phyloP scores from a whole-genome alignment of 169 alveolate species.

The Plasmodium vivax region DNA sequence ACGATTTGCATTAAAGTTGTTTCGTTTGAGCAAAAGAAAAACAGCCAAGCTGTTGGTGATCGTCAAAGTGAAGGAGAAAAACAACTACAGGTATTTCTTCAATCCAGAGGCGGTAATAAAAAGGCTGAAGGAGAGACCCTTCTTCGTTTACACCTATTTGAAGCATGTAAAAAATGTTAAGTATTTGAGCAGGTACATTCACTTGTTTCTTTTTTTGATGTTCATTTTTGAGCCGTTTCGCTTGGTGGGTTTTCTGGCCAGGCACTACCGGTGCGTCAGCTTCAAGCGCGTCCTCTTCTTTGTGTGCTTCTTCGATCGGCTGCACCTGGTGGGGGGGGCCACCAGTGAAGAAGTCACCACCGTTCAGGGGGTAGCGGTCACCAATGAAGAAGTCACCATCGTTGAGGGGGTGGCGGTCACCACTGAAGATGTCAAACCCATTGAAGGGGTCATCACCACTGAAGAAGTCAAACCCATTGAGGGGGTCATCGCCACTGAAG shows the following conservation, averaged over 20 bases:
- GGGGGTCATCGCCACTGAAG: neutral
- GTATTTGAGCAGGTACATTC: neutral
- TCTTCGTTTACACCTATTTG: conserved; percentile 35
- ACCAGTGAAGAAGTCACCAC: neutral
- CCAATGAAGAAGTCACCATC: neutral
- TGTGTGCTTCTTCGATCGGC: conserved; percentile 27
- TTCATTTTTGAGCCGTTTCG: conserved; percentile 43
- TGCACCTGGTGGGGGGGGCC: neutral
- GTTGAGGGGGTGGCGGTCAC: neutral
- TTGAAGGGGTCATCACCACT: no score
- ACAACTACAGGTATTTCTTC: conserved; percentile 12
- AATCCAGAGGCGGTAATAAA: conserved; percentile 23
- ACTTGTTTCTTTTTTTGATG: conserved; percentile 27
- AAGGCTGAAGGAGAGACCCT: conserved; percentile 62
- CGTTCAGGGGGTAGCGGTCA: neutral
- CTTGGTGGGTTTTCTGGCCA: neutral
- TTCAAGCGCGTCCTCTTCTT: conserved; percentile 26
- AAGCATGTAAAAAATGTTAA: conserved; percentile 19
- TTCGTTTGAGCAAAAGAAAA: conserved; percentile 12
- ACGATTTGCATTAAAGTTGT: neutral
- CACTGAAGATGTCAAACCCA: neutral
- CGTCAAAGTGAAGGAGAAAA: conserved; percentile 15
- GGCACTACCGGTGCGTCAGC: conserved; percentile 12
- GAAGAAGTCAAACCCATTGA: neutral
- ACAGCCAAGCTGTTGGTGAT: conserved; percentile 21